Evolutionary conservation across 2,329 filamentous ascomycete species (phyloP).

Genomic region (Dactylellina cionopaga): DNA sequence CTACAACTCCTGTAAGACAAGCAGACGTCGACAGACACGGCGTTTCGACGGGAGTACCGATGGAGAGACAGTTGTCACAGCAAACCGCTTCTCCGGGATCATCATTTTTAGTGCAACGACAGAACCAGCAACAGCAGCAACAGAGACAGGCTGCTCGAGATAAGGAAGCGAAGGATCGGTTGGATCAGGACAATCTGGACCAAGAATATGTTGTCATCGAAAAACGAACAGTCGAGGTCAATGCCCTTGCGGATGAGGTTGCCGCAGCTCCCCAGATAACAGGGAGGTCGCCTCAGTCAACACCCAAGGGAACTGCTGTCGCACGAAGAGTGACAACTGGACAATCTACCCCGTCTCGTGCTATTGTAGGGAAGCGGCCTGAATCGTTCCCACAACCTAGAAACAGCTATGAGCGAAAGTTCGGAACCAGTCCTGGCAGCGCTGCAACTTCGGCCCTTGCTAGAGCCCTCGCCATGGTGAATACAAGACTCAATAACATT

Average conservation of each 20-base stretch:
- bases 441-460: constrained; percentile 87
- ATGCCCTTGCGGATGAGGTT: constrained; percentile 94
- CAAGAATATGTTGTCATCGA: constrained; percentile 96
- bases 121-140: constrained; percentile 52
- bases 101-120: constrained; percentile 55
- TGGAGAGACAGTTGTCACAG: constrained; percentile 51
- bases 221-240: constrained; percentile 93
- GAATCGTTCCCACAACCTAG: constrained; percentile 73
- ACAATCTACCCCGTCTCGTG: constrained; percentile 58
- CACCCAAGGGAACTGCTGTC: constrained; percentile 52
- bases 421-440: constrained; percentile 72
- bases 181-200: constrained; percentile 76
- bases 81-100: constrained; percentile 56
- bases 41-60: constrained; percentile 36
- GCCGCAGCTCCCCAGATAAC: constrained; percentile 79
- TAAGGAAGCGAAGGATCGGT: constrained; percentile 65
- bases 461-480: constrained; percentile 94
- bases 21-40: constrained; percentile 28
- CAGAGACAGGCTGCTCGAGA: constrained; percentile 47
- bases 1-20: constrained; percentile 23
- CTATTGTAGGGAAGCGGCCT: constrained; percentile 68
- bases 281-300: constrained; percentile 57
- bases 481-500: constrained; percentile 68
- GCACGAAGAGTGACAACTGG: constrained; percentile 58
- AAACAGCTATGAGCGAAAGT: constrained; percentile 82